Evolutionary conservation across 305 asterid species (phyloP), one percentile per base, ranked within the genome.

Genomic region (Plantago coronopus): DNA sequence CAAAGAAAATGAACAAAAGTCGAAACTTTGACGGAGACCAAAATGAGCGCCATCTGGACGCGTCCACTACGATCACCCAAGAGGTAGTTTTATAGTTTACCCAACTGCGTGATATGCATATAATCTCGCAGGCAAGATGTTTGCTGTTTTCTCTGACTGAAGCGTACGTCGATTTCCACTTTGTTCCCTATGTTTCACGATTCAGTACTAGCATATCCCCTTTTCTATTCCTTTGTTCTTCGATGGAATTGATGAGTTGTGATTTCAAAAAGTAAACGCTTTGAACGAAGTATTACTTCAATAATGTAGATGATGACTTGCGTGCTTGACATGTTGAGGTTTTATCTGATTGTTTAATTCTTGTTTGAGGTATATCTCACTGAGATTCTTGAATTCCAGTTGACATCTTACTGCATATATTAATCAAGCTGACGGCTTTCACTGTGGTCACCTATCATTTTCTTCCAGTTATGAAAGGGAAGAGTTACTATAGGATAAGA

Each of bases 191-290:
- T 13, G 16, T 54, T 54, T 25, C 23, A 25, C 29, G 23, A 20
- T 29, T 54, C 14, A 20, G 7, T 40, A 17, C 0, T 55, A 23
- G 57, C 18, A 51, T 51, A 22, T 51, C 5, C 31, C 19, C 16
- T 17, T 18, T 16, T 40, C 3, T 7, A 34, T 34, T 1, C 15
- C 17, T 56, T 56, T 11, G 7, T 34, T 34, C 14, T n/a, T 1
- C 47, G 17, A 29, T 34, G 61, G 47, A 56, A 56, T 31, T 56
- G 61, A 55, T 55, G 27, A 55, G 22, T n/a, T 34, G 23, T 55
- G 60, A 55, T 20, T 23, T 34, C 23, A 56, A 56, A 56, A 34
- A 56, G 61, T 56, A 56, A 56, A 56, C 61, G 61, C 44, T 25
- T 31, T 31, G 25, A 56, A 37, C 25, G 34, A 7, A 31, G 17